Evolutionary conservation across 2,329 filamentous ascomycete species (phyloP).

Genomic region (Hymenoscyphus fraxineus): DNA sequence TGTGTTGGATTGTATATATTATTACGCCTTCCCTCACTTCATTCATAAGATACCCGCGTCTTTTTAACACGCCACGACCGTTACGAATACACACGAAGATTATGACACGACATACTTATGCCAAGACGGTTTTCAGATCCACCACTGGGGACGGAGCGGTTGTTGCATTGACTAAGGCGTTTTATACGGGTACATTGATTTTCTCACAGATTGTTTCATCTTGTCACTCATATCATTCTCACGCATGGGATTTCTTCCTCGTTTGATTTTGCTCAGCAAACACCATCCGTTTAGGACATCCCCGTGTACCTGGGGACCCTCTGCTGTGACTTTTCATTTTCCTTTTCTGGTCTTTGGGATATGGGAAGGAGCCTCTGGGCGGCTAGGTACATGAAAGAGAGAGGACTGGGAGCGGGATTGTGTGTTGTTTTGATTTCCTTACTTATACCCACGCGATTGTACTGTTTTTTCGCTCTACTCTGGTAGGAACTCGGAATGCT

Average conservation of each 20-base stretch:
- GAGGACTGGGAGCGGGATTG: background rate
- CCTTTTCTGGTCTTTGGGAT: background rate
- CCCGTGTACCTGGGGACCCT: background rate
- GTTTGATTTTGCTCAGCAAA: constrained; percentile 8
- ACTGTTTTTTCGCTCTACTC: background rate
- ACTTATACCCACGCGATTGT: background rate
- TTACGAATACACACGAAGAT: constrained; percentile 18
- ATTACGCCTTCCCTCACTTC: constrained; percentile 20
- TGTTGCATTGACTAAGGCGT: background rate
- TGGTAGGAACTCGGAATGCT: background rate
- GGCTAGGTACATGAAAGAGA: background rate
- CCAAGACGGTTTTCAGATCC: background rate
- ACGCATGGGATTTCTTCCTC: background rate
- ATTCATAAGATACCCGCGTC: constrained; percentile 29
- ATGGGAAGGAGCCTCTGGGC: background rate
- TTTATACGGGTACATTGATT: background rate
- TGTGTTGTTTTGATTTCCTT: background rate
- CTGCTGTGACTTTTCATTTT: background rate
- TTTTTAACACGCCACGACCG: constrained; percentile 24
- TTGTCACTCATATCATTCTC: background rate
- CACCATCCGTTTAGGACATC: background rate
- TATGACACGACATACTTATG: constrained; percentile 9
- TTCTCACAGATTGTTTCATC: background rate
- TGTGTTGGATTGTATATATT: constrained; percentile 27
- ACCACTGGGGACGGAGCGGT: background rate